Conservation (phyloP, 352 stramenopile genomes). For the Pythium dissotocum region DNA sequence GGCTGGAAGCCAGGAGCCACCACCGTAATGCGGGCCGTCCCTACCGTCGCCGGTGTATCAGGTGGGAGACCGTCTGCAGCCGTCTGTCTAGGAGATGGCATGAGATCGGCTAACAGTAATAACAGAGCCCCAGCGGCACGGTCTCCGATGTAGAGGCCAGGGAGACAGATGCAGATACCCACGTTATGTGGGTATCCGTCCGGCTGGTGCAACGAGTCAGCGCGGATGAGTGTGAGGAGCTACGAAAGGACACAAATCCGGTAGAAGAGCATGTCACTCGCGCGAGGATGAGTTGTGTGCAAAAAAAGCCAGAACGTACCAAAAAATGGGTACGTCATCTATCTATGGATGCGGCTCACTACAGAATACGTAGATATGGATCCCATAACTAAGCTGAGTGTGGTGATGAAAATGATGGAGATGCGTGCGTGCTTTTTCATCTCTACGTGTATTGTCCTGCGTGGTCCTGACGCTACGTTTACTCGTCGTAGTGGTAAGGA, state of each 20-base stretch:
- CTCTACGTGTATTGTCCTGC: slow-evolving; percentile 6
- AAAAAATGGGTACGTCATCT: neutral
- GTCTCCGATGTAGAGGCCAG: slow-evolving; percentile 3
- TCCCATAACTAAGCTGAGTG: neutral
- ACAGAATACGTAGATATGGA: neutral
- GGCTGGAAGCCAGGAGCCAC: neutral
- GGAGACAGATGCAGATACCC: neutral
- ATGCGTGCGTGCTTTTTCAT: neutral
- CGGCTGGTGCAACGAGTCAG: slow-evolving; percentile 2
- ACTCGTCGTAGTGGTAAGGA: slow-evolving; percentile 87
- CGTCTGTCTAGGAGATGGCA: neutral
- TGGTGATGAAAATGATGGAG: neutral
- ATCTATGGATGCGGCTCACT: neutral
- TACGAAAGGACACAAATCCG: neutral
- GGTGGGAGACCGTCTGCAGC: neutral
- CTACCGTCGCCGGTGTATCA: neutral
- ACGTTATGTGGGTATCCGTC: neutral
- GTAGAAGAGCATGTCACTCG: neutral
- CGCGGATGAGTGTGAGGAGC: neutral
- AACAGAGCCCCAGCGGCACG: neutral
- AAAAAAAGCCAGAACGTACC: neutral
- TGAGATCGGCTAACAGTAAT: neutral
- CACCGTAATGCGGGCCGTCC: too few species aligned
- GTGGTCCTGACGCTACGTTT: slow-evolving; percentile 6
- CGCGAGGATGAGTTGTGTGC: neutral